These are phyloP conservation scores for Eimeria sp. DNA, from an alignment of 169 alveolate species.

Conservation along the genomic window DNA sequence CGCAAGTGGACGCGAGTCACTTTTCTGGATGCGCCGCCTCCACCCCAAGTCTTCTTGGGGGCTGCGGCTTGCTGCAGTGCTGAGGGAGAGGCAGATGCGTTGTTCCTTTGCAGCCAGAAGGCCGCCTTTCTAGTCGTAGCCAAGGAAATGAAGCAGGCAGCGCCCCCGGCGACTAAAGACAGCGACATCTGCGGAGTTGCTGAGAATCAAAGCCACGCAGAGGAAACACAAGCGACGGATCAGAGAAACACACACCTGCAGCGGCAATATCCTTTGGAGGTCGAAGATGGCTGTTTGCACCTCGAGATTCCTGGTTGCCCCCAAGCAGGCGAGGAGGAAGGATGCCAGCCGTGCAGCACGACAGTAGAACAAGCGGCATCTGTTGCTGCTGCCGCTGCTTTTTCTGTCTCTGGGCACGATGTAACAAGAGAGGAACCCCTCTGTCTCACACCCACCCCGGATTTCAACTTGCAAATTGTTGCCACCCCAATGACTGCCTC, in stretches of 20 bases:
- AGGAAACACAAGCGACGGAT: not conserved
- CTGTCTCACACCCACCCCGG: not conserved
- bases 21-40: slow-evolving; percentile 18
- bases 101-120: slow-evolving; percentile 1
- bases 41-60: not conserved
- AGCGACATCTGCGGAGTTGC: not conserved
- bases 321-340: not conserved
- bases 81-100: not conserved
- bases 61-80: not conserved
- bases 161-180: not conserved
- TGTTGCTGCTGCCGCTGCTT: not conserved
- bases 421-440: not conserved
- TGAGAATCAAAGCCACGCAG: not conserved
- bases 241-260: not conserved
- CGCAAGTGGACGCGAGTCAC: slow-evolving; percentile 43
- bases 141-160: not conserved
- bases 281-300: not conserved
- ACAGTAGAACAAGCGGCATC: no score
- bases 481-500: slow-evolving; percentile 4
- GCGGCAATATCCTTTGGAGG: not conserved
- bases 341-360: not conserved
- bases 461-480: not conserved
- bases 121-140: not conserved
- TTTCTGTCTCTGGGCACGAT: not conserved
- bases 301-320: not conserved